Percentiles rank a stretch among this genome's conserved stretches.
Evolutionary conservation across 2,329 filamentous ascomycete genomes (phyloP).

Genomic region (Zelopaecilomyces penicillatus): DNA sequence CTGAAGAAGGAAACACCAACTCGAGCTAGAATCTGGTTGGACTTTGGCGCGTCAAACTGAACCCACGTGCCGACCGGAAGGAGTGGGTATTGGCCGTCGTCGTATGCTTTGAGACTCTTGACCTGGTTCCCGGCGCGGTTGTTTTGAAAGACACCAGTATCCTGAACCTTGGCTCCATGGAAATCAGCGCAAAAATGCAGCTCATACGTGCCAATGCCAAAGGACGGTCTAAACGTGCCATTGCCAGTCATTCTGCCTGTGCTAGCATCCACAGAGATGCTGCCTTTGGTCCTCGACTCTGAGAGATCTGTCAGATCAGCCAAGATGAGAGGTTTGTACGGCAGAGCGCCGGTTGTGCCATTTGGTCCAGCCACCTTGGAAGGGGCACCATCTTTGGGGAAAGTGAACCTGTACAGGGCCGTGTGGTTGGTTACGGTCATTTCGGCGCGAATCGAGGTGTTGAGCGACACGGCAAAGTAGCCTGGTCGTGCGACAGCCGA

Average conservation of each 20-base stretch:
- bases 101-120: conserved; percentile 28
- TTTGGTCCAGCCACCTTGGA: conserved; percentile 5
- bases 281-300: conserved; percentile 16
- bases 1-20: conserved; percentile 68
- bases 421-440: conserved; percentile 54
- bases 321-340: conserved; percentile 42
- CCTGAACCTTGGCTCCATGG: conserved; percentile 39
- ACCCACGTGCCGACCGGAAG: conserved; percentile 50
- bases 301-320: conserved; percentile 51
- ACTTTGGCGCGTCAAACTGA: conserved; percentile 41
- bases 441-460: conserved; percentile 50
- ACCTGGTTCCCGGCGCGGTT: conserved; percentile 37
- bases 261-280: conserved; percentile 25
- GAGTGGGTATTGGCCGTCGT: conserved; percentile 15
- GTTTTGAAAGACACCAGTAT: conserved; percentile 51
- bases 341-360: conserved; percentile 4
- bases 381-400: conserved; percentile 28
- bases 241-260: conserved; percentile 50
- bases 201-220: conserved; percentile 49
- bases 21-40: conserved; percentile 48
- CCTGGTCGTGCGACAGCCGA: conserved; percentile 50
- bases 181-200: conserved; percentile 56
- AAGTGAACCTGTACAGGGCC: conserved; percentile 53
- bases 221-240: conserved; percentile 50
- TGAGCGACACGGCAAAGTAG: conserved; percentile 50